Base-by-base conservation (phyloP, 441 rosid genomes). In the Euphorbia corollata region DNA sequence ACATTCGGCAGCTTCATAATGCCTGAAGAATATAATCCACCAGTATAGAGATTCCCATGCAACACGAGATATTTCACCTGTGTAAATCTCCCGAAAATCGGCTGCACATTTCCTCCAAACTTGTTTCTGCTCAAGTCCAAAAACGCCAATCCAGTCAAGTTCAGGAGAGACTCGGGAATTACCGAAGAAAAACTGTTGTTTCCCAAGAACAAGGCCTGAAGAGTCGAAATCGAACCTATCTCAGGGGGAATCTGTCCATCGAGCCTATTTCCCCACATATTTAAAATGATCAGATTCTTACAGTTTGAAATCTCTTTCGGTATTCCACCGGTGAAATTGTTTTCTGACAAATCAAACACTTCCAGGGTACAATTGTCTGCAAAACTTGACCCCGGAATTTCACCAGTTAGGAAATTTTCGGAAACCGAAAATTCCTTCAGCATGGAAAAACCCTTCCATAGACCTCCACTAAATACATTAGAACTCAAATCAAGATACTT, bases 61-160 rank as follows among this genome's bases (percentile, higher is more conserved):
- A 90, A 62, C 4, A 80, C 71, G 19, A 92, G 85, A 74, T 66
- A 81, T 74, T 85, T 88, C 15, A 90, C 74, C 68, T 69, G 85
- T 6, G 77, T 78, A 64, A 92, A 88, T 61, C 79, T 83, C 51
- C 98, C 97, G 54, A 92, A 82, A 47, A 82, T 90, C 27, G 48
- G 68, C 61, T 88, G 97, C 23, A 92, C 73, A 0, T 85, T 78
- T 24, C 87, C 97, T 34, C 82, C 70, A 75, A 92, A 92, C 0
- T 62, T 65, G 73, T 87, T 92, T 61, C 27, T 79, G 82, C 98
- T 90, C 77, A 92, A 71, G 57, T 92, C 98, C 74, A 92, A 51
- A 45, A 81, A 79, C n/a, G 55, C 76, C 78, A 92, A 71, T 15
- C 79, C 83, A 34, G 63, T 76, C 75, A 92, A 72, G 68, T 80